Evolutionary conservation across 192 early-diverging fungal species (phyloP).

Genomic region (Radiomyces spectabilis): DNA sequence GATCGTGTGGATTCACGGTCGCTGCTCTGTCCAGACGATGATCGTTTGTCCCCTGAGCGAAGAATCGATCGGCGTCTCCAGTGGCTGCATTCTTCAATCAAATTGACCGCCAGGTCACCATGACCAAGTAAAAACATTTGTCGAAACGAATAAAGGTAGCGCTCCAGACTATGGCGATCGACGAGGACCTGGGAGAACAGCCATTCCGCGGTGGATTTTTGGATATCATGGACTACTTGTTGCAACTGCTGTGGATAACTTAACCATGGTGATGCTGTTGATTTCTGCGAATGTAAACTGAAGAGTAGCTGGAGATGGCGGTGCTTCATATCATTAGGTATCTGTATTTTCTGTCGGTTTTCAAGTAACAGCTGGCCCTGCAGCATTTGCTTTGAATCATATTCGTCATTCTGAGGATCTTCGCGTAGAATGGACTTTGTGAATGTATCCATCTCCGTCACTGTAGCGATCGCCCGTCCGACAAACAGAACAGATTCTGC

Average conservation of each 20-base stretch:
- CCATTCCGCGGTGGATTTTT: slow-evolving; percentile 46
- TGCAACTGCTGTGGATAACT: slow-evolving; percentile 24
- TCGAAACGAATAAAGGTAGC: slow-evolving; percentile 50
- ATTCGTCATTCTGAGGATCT: no score
- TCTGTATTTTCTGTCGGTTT: slow-evolving; percentile 3
- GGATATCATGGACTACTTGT: slow-evolving; percentile 37
- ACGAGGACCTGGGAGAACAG: slow-evolving; percentile 61
- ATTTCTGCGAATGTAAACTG: slow-evolving; percentile 7
- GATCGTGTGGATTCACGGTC: neutral
- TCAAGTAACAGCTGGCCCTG: no score
- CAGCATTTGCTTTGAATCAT: no score
- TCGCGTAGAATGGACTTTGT: no score
- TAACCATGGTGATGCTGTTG: slow-evolving; percentile 16
- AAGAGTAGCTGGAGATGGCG: slow-evolving; percentile 13
- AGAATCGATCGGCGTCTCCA: slow-evolving; percentile 8
- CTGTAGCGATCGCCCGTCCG: slow-evolving; percentile 57
- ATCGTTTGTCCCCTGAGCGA: no score
- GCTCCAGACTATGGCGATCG: slow-evolving; percentile 44
- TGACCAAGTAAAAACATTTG: slow-evolving; percentile 54
- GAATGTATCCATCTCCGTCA: slow-evolving; percentile 24
- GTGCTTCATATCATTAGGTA: slow-evolving; percentile 12
- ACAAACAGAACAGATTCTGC: slow-evolving; percentile 61
- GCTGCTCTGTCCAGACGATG: neutral
- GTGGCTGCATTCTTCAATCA: slow-evolving; percentile 47
- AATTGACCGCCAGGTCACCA: slow-evolving; percentile 49